Conservation (phyloP, 257 asterid species). For the Salvia splendens region DNA sequence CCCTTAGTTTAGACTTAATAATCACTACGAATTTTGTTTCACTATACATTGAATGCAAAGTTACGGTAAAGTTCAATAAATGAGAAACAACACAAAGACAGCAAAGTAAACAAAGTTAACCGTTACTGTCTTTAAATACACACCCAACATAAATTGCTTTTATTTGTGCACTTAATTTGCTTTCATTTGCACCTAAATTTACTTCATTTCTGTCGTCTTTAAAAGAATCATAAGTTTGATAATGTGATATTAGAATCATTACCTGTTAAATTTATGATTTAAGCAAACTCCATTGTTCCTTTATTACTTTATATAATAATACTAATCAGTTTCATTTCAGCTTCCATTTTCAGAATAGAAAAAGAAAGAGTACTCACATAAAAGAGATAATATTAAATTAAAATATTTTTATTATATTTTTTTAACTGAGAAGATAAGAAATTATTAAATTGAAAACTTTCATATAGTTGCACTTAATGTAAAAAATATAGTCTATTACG, state of each 20-base stretch:
- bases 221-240: constrained; percentile 22
- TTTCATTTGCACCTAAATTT: background rate
- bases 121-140: too few species aligned
- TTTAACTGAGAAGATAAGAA: too few species aligned
- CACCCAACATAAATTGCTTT: background rate
- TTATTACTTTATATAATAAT: background rate
- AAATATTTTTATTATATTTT: too few species aligned
- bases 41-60: too few species aligned
- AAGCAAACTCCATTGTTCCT: constrained; percentile 33
- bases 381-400: background rate
- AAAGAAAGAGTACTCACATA: constrained; percentile 9
- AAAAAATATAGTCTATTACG: too few species aligned
- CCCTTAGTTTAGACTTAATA: too few species aligned
- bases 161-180: background rate
- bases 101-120: background rate
- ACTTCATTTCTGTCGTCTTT: background rate
- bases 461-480: too few species aligned
- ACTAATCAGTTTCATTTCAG: background rate
- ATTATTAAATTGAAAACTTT: too few species aligned
- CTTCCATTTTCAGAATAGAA: constrained; percentile 19
- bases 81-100: too few species aligned
- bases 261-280: constrained; percentile 8
- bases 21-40: too few species aligned
- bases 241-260: constrained; percentile 7
- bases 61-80: too few species aligned